Conservation (phyloP, 1,284 basidiomycete genomes). For the Rhodotorula glutinis region DNA sequence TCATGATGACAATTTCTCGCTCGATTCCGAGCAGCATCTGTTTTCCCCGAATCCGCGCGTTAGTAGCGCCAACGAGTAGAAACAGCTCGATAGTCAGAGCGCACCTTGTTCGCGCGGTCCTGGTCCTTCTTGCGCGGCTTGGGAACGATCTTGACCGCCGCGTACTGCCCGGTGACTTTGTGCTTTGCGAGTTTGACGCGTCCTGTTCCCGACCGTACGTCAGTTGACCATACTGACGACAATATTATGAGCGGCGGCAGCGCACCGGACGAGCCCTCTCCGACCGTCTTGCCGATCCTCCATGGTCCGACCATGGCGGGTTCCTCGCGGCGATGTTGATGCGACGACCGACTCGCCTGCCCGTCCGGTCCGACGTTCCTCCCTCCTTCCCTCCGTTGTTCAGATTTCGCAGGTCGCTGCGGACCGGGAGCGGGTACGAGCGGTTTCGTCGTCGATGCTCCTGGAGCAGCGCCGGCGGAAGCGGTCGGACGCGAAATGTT, state of each 20-base stretch:
- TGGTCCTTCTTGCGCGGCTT: constrained; percentile 66
- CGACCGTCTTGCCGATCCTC: constrained; percentile 90
- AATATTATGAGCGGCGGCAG: too few relatives aligned
- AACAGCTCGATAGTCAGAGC: neutral
- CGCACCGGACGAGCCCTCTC: constrained; percentile 83
- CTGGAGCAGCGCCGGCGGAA: neutral
- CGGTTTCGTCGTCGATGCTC: too few relatives aligned
- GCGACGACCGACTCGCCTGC: too few relatives aligned
- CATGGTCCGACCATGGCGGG: constrained; percentile 72
- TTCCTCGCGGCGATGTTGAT: constrained; percentile 35
- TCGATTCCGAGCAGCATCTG: constrained; percentile 81
- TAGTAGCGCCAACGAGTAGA: neutral
- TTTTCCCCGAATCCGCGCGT: neutral
- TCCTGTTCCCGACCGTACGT: constrained; percentile 54
- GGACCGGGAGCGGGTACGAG: neutral
- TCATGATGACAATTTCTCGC: constrained; percentile 99
- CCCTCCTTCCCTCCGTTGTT: neutral
- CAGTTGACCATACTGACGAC: too few relatives aligned
- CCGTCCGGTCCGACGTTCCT: neutral
- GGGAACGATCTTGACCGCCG: constrained; percentile 95
- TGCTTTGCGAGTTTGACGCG: constrained; percentile 89
- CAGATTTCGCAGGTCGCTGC: constrained; percentile 1
- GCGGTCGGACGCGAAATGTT: neutral
- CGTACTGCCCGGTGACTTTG: constrained; percentile 78
- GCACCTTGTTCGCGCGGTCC: constrained; percentile 51